phyloP scores from a whole-genome alignment of 768 basidiomycete genomes.

The Psilocybe tampanensis region DNA sequence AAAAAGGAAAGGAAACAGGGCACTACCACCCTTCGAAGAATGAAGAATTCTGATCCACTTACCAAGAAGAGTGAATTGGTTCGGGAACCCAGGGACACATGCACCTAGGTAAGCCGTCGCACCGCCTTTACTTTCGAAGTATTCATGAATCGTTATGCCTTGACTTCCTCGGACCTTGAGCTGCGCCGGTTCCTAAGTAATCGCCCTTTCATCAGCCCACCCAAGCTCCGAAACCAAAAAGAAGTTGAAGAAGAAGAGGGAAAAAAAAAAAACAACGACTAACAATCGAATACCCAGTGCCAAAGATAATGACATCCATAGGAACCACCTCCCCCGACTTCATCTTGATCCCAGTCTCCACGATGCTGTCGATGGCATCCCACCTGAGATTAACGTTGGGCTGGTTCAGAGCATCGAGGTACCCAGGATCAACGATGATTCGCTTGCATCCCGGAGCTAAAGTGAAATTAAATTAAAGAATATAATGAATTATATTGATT shows the following conservation, averaged over 20 bases:
- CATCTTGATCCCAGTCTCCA: conserved; percentile 50
- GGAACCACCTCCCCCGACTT: conserved; percentile 50
- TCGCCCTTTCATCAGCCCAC: not conserved
- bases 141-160: conserved; percentile 44
- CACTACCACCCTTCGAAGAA: too few species aligned
- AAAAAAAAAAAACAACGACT: too few species aligned
- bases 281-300: conserved; percentile 55
- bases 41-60: conserved; percentile 18
- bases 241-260: too few species aligned
- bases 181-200: conserved; percentile 35
- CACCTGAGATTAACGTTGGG: conserved; percentile 56
- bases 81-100: conserved; percentile 58
- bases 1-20: too few species aligned
- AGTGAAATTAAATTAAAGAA: not conserved
- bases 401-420: conserved; percentile 51
- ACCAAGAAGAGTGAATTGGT: conserved; percentile 53
- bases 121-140: conserved; percentile 50
- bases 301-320: conserved; percentile 60
- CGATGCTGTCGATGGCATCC: conserved; percentile 49
- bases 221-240: conserved; percentile 2
- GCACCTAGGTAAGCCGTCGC: conserved; percentile 55
- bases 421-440: conserved; percentile 61
- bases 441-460: conserved; percentile 65
- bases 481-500: too few species aligned
- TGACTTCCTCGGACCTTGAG: conserved; percentile 44